Base-by-base conservation (phyloP, 2,329 filamentous ascomycete species). In the Cytospora piceicola region DNA sequence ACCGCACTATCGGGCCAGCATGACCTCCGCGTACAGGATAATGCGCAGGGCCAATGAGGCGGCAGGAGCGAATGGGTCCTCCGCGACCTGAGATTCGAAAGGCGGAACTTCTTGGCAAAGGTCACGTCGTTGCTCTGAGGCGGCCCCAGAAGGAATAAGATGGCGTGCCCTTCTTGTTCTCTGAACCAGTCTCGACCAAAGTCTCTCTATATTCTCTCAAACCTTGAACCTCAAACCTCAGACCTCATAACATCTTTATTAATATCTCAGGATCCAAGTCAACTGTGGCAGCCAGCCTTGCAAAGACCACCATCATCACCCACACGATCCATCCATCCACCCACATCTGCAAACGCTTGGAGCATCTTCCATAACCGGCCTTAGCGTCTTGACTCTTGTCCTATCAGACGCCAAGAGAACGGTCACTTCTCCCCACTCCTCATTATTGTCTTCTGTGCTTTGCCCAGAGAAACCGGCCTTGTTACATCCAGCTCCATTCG, bases 131-230 rank as follows among this genome's bases (percentile, higher is more conserved):
- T 22, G n/a, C 46, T n/a, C 46, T 12, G 9, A 24, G n/a, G 46
- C 15, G 17, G 17, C 17, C 17, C 46, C 46, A 49, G 46, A 49
- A 49, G 46, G 24, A 66, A 66, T 68, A 73, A 74, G 70, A 70
- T 67, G 67, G 68, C 68, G 69, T 68, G 69, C 73, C 14, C 46
- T 63, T 58, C 61, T 59, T 55, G 62, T 62, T 27, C 14, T 17
- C 22, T 24, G 55, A n/a, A n/a, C 56, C 49, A 24, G 15, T 46
- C 7, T 46, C 42, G 9, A 22, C n/a, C 20, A n/a, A n/a, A 4
- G 7, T 22, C 7, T 15, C 7, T n/a, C 42, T n/a, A 9, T 46
- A 22, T 34, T 8, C 32, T 34, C 11, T 46, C 11, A 46, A 8
- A n/a, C n/a, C n/a, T n/a, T n/a, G n/a, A n/a, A n/a, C n/a, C n/a